Conservation (phyloP, 371 early-diverging fungal species). For the Mortierella sp. region DNA sequence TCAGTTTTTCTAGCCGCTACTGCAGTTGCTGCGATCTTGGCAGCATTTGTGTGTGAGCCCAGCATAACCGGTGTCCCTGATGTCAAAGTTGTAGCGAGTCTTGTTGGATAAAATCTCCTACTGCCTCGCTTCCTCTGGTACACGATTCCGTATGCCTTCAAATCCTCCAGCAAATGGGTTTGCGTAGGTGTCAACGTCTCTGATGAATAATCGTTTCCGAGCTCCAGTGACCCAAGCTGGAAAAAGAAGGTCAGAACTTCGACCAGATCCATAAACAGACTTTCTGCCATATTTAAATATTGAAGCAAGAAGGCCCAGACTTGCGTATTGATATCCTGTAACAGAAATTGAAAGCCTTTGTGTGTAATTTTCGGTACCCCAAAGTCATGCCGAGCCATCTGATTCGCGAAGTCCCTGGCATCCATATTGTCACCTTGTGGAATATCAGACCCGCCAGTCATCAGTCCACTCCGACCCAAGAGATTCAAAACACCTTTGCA, state of each 20-base stretch:
- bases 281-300: conserved; percentile 91
- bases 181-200: conserved; percentile 89
- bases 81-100: conserved; percentile 91
- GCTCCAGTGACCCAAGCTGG: conserved; percentile 89
- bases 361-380: conserved; percentile 83
- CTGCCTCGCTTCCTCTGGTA: conserved; percentile 88
- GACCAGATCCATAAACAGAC: conserved; percentile 90
- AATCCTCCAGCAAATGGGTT: conserved; percentile 86
- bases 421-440: conserved; percentile 39
- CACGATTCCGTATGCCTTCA: conserved; percentile 90
- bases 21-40: conserved; percentile 30
- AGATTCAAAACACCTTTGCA: conserved; percentile 84
- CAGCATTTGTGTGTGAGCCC: conserved; percentile 36
- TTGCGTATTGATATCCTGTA: conserved; percentile 94
- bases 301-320: conserved; percentile 96
- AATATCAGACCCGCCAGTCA: conserved; percentile 68
- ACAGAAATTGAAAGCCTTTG: conserved; percentile 95
- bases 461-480: conserved; percentile 80
- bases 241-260: conserved; percentile 93
- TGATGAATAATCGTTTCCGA: conserved; percentile 91
- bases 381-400: conserved; percentile 47
- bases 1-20: conserved; percentile 35
- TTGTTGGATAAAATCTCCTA: conserved; percentile 90
- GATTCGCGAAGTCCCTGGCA: conserved; percentile 44
- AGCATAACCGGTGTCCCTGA: conserved; percentile 76